These are phyloP conservation scores for Diplosphaera chodatii DNA, from an alignment of 139 green algal species.

Conservation along the genomic window DNA sequence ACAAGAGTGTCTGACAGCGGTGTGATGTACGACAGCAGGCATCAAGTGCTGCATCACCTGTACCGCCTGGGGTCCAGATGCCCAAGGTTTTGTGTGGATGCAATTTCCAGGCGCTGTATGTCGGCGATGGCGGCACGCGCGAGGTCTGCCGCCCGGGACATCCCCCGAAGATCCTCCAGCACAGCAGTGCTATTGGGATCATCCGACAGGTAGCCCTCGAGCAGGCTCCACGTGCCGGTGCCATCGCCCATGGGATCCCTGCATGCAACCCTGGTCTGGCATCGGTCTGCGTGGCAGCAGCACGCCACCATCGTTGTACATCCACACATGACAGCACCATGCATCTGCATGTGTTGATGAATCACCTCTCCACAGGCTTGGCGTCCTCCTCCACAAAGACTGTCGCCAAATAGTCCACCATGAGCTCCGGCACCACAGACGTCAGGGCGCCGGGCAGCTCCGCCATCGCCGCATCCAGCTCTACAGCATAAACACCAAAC, in stretches of 20 bases:
- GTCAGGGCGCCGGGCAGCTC: neutral
- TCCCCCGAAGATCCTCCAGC: neutral
- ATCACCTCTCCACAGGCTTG: neutral
- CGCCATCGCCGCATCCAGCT: neutral
- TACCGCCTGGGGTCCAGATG: neutral
- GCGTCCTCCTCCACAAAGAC: neutral
- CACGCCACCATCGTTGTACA: no score
- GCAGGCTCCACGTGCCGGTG: neutral
- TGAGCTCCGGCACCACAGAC: neutral
- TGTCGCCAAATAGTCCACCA: neutral
- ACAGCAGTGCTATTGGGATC: neutral
- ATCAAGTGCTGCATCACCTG: neutral
- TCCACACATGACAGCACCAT: no score
- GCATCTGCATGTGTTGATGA: no score
- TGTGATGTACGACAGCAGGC: no score
- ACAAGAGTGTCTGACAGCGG: no score
- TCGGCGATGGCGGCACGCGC: neutral
- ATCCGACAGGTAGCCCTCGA: neutral
- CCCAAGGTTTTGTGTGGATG: neutral
- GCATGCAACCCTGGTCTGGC: no score
- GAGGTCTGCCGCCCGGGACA: neutral
- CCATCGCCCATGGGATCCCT: neutral
- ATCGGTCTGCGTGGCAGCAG: no score
- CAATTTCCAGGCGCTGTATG: neutral
- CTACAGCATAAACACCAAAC: no score